These are phyloP conservation scores for Panaeolus papilionaceus DNA, from an alignment of 768 basidiomycete genomes.

Conservation along the genomic window DNA sequence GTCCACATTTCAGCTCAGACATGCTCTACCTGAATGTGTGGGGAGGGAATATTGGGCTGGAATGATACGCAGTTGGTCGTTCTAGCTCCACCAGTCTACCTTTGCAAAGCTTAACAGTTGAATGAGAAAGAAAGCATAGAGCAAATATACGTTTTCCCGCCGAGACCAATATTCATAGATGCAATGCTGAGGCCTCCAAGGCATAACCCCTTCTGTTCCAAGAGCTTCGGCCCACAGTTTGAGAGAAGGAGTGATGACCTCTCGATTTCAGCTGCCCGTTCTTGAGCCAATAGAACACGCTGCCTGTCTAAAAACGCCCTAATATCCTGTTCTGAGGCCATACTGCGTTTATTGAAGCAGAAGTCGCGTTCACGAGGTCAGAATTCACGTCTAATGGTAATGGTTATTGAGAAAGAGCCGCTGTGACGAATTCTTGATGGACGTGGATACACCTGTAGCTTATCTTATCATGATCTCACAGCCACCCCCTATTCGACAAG, in stretches of 20 bases:
- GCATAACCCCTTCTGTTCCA: conserved; percentile 90
- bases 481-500: background rate
- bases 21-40: conserved; percentile 77
- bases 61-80: conserved; percentile 81
- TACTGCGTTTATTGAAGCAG: conserved; percentile 16
- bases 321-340: conserved; percentile 45
- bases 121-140: conserved; percentile 13
- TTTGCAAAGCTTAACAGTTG: conserved; percentile 37
- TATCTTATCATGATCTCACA: conserved; percentile 2
- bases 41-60: conserved; percentile 74
- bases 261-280: conserved; percentile 87
- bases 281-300: conserved; percentile 65
- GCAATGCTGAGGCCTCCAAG: conserved; percentile 75
- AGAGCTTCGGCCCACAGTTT: conserved; percentile 80
- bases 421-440: no score
- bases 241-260: conserved; percentile 79
- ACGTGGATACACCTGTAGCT: background rate
- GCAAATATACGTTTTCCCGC: conserved; percentile 81
- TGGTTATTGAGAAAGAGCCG: background rate
- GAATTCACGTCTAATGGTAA: background rate
- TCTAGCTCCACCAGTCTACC: conserved; percentile 86
- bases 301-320: conserved; percentile 72
- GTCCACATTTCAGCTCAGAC: background rate
- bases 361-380: background rate
- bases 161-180: conserved; percentile 82